Evolutionary conservation across 352 stramenopile species (phyloP), one percentile per base, ranked within the genome.

Genomic region (Phytophthora cryptogea): DNA sequence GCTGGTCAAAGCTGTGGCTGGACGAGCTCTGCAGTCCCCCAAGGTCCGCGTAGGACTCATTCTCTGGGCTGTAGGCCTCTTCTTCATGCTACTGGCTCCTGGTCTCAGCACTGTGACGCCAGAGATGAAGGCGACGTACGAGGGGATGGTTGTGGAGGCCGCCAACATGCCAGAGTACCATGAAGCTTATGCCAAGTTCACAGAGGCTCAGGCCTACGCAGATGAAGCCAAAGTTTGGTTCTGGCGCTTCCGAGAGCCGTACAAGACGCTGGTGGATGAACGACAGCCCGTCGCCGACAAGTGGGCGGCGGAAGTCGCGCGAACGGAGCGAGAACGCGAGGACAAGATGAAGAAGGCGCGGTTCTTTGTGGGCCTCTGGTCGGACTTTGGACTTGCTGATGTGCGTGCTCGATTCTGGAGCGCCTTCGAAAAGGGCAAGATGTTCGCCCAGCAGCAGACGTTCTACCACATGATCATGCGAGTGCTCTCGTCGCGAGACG

Each of bases 391-490:
- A 16, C 68, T 95, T 52, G 66, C 81, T 1, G 86, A 95, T 63
- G 74, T 90, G 32, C 83, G 86, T 23, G 58, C 73, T 45, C 74
- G 80, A 26, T 95, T 95, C 63, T 95, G 86, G 86, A 68, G 72
- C 27, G 78, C 86, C 20, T 95, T 91, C 59, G 86, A 94, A 31
- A 84, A 79, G 46, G 86, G 86, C 71, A 94, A 95, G 66, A 40
- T 92, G 31, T 94, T 95, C 56, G 86, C 86, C 8, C 83, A 93
- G 62, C 84, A 93, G 61, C 84, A 93, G 59, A 94, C 86, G 31
- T 94, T 95, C 54, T 95, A 93, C 60, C 74, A 93, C 68, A 86
- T 94, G 76, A 67, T 95, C 58, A 72, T 94, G 64, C 75, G 68
- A 9, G 80, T 94, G 48, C 66, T 95, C 8, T 69, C 82, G 27